Evolutionary conservation across 2,329 filamentous ascomycete species (phyloP).

Genomic region (Fusarium sp.): DNA sequence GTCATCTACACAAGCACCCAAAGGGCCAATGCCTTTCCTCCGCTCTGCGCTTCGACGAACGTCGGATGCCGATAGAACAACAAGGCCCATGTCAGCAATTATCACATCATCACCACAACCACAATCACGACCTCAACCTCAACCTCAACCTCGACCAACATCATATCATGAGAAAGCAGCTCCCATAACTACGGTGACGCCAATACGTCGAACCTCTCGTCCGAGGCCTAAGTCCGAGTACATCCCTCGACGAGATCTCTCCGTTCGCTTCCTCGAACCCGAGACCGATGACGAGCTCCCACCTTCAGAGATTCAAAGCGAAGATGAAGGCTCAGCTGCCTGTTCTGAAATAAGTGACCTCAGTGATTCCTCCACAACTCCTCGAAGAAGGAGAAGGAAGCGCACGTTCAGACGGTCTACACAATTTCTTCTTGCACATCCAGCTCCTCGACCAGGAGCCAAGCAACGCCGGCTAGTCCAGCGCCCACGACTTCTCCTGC

Average conservation of each 20-base stretch:
- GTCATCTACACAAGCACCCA: conserved; percentile 51
- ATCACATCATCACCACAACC: conserved; percentile 27
- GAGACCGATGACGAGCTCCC: conserved; percentile 49
- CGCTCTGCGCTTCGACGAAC: conserved; percentile 58
- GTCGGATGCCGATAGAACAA: conserved; percentile 49
- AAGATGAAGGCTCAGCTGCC: conserved; percentile 62
- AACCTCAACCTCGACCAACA: conserved; percentile 37
- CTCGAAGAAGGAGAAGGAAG: conserved; percentile 57
- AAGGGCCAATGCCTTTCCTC: conserved; percentile 57
- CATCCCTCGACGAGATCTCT: conserved; percentile 56
- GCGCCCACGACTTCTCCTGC: conserved; percentile 76
- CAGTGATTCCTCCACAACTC: conserved; percentile 61
- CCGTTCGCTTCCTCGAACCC: conserved; percentile 62
- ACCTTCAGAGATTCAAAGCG: conserved; percentile 53
- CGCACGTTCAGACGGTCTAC: conserved; percentile 68
- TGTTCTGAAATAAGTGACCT: conserved; percentile 60
- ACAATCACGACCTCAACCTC: conserved; percentile 20
- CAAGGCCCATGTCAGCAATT: conserved; percentile 31
- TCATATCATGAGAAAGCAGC: conserved; percentile 48
- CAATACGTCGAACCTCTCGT: conserved; percentile 41
- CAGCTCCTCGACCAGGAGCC: conserved; percentile 69
- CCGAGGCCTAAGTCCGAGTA: conserved; percentile 56
- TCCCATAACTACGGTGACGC: conserved; percentile 23
- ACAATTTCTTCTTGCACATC: conserved; percentile 76
- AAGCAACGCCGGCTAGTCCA: conserved; percentile 76